These are phyloP conservation scores for Penicillium sp. DNA, from an alignment of 2,329 filamentous ascomycete species.

Conservation along the genomic window DNA sequence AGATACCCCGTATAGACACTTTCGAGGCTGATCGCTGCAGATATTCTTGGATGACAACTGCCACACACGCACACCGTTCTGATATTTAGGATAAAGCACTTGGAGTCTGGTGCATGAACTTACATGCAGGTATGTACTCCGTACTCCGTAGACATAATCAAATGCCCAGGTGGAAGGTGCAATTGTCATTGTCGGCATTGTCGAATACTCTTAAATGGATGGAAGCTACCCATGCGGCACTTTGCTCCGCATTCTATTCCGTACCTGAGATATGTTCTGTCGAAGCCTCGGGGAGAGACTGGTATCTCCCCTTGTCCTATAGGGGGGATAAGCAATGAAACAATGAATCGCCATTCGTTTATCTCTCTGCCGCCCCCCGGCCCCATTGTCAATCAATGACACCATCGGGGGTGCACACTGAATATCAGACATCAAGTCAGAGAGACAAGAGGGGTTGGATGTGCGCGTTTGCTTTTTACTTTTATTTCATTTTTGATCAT, in stretches of 20 bases:
- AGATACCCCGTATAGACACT: not conserved
- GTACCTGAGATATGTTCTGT: not conserved
- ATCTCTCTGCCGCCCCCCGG: not conserved
- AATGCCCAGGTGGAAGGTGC: not conserved
- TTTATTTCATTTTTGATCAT: too few relatives aligned
- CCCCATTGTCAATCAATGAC: conserved; percentile 1
- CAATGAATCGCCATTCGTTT: not conserved
- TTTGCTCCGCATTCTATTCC: not conserved
- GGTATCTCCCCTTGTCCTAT: not conserved
- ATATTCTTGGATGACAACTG: not conserved
- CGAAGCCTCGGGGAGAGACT: not conserved
- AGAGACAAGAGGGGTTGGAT: conserved; percentile 1
- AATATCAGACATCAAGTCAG: not conserved
- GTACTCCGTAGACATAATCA: not conserved
- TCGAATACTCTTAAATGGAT: not conserved
- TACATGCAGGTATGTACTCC: not conserved
- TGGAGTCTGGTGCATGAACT: not conserved
- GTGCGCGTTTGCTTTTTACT: not conserved
- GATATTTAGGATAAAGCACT: too few relatives aligned
- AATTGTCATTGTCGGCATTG: not conserved
- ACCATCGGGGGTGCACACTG: not conserved
- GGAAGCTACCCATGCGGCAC: not conserved
- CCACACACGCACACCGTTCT: not conserved
- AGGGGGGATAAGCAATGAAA: not conserved
- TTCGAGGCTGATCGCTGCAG: conserved; percentile 16